Evolutionary conservation across 1,139 yeast species (phyloP), one percentile per base, ranked within the genome.

Genomic region (Hemisphaericaspora xylanilytica): DNA sequence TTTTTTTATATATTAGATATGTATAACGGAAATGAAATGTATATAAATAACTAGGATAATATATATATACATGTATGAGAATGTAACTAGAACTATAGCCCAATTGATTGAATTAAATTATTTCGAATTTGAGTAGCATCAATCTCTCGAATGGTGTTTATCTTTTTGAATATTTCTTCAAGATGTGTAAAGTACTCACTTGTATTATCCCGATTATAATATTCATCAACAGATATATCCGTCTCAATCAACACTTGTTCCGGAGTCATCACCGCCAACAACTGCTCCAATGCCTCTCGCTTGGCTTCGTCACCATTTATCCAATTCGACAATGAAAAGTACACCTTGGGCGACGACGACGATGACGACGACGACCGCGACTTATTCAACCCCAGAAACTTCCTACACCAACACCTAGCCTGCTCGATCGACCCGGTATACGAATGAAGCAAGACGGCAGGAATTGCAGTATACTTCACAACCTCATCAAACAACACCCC

Each of bases 371-470:
- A n/a, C n/a, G n/a, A n/a, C n/a, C n/a, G n/a, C n/a, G n/a, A n/a
- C n/a, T n/a, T n/a, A n/a, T n/a, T n/a, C n/a, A n/a, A n/a, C n/a
- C n/a, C n/a, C n/a, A n/a, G n/a, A 42, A 56, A 64, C 26, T 48
- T 48, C 32, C 64, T 61, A 16, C 72, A 49, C 85, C 94, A 83
- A 36, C 67, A 50, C 37, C 66, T 63, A 4, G 80, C 75, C 41
- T 80, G 82, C 40, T 88, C 95, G 0, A 70, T 52, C 3, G 94
- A 81, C 1, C 97, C 97, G n/a, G 88, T 78, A 56, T 80, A 90
- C 0, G 96, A 87, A 55, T 90, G 97, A 22, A 90, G 66, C 26
- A 88, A 77, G 1, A 88, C 63, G 2, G 67, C 53, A 1, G 67
- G 52, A 6, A 64, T 51, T 15, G 46, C 37, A 17, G 34, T 25